These are phyloP conservation scores for Datura wrightii DNA, from an alignment of 257 asterid species.

Conservation along the genomic window DNA sequence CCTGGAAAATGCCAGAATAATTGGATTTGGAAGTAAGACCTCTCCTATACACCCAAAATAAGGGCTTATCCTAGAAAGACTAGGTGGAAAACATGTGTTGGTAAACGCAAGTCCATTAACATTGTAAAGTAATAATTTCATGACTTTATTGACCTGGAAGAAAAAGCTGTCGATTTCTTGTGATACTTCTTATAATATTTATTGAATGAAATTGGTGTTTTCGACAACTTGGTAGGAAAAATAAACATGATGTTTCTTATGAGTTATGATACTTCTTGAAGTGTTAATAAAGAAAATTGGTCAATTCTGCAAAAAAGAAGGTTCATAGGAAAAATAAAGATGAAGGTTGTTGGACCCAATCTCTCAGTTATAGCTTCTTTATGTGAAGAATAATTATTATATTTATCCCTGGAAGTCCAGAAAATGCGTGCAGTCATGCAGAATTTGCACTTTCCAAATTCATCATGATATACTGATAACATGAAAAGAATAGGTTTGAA, in stretches of 20 bases:
- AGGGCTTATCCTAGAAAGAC: conserved; percentile 18
- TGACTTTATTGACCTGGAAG: neutral
- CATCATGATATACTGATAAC: neutral
- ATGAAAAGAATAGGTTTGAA: conserved; percentile 14
- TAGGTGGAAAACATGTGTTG: neutral
- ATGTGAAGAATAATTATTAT: conserved; percentile 1
- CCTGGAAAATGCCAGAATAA: neutral
- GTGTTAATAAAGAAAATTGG: neutral
- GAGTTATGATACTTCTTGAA: neutral
- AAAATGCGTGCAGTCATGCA: neutral
- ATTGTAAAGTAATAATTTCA: neutral
- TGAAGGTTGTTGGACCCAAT: conserved; percentile 5
- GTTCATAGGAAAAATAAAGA: neutral
- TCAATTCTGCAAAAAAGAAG: neutral
- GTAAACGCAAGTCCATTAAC: neutral
- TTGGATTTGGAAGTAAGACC: conserved; percentile 24
- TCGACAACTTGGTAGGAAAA: neutral
- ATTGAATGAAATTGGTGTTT: conserved; percentile 16
- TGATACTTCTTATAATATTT: neutral
- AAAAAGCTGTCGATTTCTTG: neutral
- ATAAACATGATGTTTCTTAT: neutral
- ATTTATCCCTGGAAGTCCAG: neutral
- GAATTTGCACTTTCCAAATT: neutral
- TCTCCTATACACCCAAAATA: neutral
- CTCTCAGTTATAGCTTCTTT: neutral